Evolutionary conservation across 2,329 filamentous ascomycete genomes (phyloP).

Genomic region (Falciphora oryzae): DNA sequence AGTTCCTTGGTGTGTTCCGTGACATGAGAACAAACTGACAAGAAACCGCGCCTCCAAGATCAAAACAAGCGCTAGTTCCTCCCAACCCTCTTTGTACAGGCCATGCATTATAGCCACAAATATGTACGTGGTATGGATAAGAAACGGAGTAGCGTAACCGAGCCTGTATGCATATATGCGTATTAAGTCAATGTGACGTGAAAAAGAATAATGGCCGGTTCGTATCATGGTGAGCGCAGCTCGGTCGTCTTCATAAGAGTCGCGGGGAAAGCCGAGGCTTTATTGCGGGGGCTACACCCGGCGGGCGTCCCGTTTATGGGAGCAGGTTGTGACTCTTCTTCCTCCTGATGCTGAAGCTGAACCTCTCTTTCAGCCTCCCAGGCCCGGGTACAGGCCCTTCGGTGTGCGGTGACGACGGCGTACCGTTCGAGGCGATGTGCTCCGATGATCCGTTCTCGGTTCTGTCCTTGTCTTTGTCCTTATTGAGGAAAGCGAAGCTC

Average conservation of each 20-base stretch:
- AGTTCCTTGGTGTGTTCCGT: neutral
- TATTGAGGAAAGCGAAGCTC: conserved; percentile 62
- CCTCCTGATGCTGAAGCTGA: conserved; percentile 60
- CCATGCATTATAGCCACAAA: neutral
- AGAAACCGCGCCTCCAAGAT: neutral
- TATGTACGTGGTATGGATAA: neutral
- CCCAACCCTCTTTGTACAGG: neutral
- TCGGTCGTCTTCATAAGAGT: neutral
- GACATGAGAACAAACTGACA: neutral
- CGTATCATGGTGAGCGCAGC: neutral
- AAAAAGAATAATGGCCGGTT: neutral
- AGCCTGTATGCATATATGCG: neutral
- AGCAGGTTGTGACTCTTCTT: conserved; percentile 60
- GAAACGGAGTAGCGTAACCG: neutral
- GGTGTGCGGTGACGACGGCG: conserved; percentile 5
- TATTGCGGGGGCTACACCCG: too few relatives aligned
- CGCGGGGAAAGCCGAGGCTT: neutral
- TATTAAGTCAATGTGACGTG: neutral
- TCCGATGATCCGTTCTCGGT: neutral
- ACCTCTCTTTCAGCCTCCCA: conserved; percentile 49
- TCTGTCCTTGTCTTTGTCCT: conserved; percentile 30
- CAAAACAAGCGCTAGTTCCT: neutral
- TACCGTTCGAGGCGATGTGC: conserved; percentile 3
- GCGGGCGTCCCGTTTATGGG: conserved; percentile 19
- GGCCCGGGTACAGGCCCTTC: conserved; percentile 8